A percentile compares a stretch with the other conserved stretches of the same genome.
phyloP scores from a whole-genome alignment of 2,329 filamentous ascomycete species.

The Cryphonectria radicalis region DNA sequence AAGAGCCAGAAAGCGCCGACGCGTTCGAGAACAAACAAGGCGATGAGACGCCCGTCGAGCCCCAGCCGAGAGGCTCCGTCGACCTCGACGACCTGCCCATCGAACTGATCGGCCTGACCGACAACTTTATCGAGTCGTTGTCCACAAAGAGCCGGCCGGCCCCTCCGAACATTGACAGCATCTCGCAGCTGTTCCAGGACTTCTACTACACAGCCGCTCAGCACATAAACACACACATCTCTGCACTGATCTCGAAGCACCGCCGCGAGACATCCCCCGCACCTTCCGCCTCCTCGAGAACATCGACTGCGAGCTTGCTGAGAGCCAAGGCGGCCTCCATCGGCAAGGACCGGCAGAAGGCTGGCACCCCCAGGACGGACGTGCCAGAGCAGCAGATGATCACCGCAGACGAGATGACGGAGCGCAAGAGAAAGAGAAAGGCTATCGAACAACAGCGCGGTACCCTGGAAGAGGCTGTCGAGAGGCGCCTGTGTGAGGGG shows the following conservation, averaged over 20 bases:
- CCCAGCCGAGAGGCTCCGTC: constrained; percentile 57
- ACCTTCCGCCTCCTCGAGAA: constrained; percentile 57
- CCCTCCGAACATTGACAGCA: constrained; percentile 79
- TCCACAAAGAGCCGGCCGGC: constrained; percentile 83
- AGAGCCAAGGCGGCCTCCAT: constrained; percentile 60
- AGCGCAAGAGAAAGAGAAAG: constrained; percentile 77
- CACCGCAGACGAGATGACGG: constrained; percentile 80
- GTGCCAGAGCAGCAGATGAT: constrained; percentile 80
- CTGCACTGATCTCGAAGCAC: constrained; percentile 74
- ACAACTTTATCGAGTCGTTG: constrained; percentile 92
- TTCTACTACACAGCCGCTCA: constrained; percentile 84
- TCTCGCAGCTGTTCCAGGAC: constrained; percentile 89
- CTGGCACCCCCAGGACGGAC: constrained; percentile 41
- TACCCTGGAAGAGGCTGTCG: constrained; percentile 87
- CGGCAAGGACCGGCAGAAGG: constrained; percentile 56
- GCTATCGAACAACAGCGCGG: constrained; percentile 77
- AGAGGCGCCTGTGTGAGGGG: constrained; percentile 81
- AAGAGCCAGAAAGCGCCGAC: constrained; percentile 44
- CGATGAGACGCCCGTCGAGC: constrained; percentile 51
- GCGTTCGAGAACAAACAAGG: constrained; percentile 55
- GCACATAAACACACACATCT: constrained; percentile 87
- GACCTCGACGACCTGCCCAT: constrained; percentile 90
- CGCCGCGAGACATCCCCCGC: constrained; percentile 67
- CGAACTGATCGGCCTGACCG: constrained; percentile 86
- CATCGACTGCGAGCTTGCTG: constrained; percentile 60